Evolutionary conservation across 1,139 yeast genomes (phyloP), one percentile per base, ranked within the genome.

Genomic region (Martiniozyma asiatica): DNA sequence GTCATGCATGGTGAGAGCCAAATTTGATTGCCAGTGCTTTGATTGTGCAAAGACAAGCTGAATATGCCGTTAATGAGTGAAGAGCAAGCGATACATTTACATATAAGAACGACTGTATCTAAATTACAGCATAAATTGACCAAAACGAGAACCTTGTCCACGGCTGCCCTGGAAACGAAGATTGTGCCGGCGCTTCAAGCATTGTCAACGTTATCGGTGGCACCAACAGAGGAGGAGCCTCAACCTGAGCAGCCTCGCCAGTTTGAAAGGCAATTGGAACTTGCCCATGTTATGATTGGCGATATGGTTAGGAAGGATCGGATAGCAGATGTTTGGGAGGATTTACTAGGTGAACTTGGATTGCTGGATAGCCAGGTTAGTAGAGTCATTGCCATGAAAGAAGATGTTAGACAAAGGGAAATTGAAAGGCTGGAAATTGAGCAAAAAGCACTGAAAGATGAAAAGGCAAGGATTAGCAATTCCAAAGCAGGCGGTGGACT

Each of bases 281-380:
- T 37, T 10, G 20, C 34, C 4, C 31, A 24, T 8, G 35, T 36
- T 28, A 30, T 26, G 6, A 14, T 39, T 15, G 34, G 34, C 2
- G 35, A 33, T 11, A 14, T 39, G 25, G 39, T 39, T 2, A 27
- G 42, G 18, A 20, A 29, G 3, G 42, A 39, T 25, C 23, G 42
- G 14, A 14, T 22, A 4, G 31, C 40, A 4, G 42, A 39, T 21
- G 39, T 39, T 5, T 39, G 40, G 40, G 42, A 39, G 26, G 42
- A 39, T 14, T 22, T 39, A 6, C 24, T 36, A 9, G 40, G 40
- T 5, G 42, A 39, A 29, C 10, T 39, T n/a, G 33, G 39, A 11
- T 20, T 33, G 3, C 24, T 39, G 8, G 40, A 35, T 17, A 29
- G 32, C 4, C 30, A 37, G 1, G 22, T 38, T 10, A 29, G 27